Evolutionary conservation across 257 asterid genomes (phyloP), one percentile per base, ranked within the genome.

Genomic region (Capsicum chinense): DNA sequence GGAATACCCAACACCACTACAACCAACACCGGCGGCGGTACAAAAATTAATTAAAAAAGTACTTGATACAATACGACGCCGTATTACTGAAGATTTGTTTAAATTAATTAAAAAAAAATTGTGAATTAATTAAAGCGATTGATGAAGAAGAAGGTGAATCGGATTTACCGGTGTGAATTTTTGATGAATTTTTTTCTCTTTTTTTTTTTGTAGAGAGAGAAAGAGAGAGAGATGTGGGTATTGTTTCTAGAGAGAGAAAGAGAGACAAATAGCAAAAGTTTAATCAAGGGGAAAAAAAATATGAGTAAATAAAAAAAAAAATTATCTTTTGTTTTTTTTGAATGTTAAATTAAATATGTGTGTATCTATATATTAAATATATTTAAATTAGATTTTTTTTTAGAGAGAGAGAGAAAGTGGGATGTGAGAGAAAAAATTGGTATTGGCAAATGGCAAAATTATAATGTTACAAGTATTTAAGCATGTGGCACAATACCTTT

Each of bases 111-210:
- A 0, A 26, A 26, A 26, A 26, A 26, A 26, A 26, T 26, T 39
- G 44, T 39, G 44, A 39, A 39, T 39, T 39, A 39, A 39, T 39
- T 39, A 39, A 39, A 39, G 44, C 44, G 13, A 26, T 52, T 35
- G 64, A 76, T 54, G 62, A 74, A 50, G 78, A 73, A 48, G 80
- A 15, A 71, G 80, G 44, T 78, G 50, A 78, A 78, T 78, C 64
- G 82, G 82, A 78, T 78, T 78, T 78, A 78, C 82, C 82, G 82
- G 82, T 56, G 82, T 52, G 15, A 63, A 15, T 69, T 78, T 39
- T 74, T 21, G 60, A 74, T 74, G 80, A 50, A 74, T 74, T 74
- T 44, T 63, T 64, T 64, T 50, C 39, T 4, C 57, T 19, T 52
- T 50, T 74, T 74, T 68, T 76, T 76, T 74, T 39, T 39, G 3